Conservation (phyloP, 371 early-diverging fungal genomes). For the Astathelohania contejeani region DNA sequence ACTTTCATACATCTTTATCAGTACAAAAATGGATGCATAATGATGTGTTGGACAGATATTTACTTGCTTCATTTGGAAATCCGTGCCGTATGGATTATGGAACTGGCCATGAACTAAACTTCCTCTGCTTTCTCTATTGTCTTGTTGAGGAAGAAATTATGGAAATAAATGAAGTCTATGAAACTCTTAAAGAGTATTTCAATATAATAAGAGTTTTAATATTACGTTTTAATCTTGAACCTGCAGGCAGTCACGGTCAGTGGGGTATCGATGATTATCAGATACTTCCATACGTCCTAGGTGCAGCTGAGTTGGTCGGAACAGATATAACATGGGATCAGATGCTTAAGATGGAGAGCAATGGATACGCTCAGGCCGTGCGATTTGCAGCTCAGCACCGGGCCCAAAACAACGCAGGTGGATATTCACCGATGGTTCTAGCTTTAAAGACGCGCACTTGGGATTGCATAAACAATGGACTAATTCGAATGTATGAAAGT, state of each 20-base stretch:
- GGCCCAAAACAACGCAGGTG: constrained; percentile 5
- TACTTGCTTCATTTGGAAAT: constrained; percentile 76
- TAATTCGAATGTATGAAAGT: constrained; percentile 80
- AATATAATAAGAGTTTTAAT: constrained; percentile 69
- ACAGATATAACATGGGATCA: constrained; percentile 12
- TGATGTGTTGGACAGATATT: constrained; percentile 62
- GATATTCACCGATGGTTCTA: constrained; percentile 17
- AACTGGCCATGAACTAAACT: constrained; percentile 92
- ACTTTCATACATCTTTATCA: too few species aligned
- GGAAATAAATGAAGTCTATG: constrained; percentile 28
- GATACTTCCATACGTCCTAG: constrained; percentile 84
- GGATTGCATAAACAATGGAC: constrained; percentile 76
- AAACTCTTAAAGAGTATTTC: constrained; percentile 70
- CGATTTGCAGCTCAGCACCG: neutral
- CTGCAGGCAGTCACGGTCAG: constrained; percentile 93
- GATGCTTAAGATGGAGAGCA: neutral
- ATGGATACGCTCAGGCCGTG: neutral
- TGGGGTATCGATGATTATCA: constrained; percentile 97
- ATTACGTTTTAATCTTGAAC: constrained; percentile 78
- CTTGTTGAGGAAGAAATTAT: neutral
- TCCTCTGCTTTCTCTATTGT: constrained; percentile 67
- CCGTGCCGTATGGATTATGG: constrained; percentile 91
- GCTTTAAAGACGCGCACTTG: constrained; percentile 53
- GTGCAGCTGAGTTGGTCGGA: constrained; percentile 66
- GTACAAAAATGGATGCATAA: too few species aligned